These are phyloP conservation scores for Fusarium nematophilum DNA, from an alignment of 2,329 filamentous ascomycete species.

Conservation along the genomic window DNA sequence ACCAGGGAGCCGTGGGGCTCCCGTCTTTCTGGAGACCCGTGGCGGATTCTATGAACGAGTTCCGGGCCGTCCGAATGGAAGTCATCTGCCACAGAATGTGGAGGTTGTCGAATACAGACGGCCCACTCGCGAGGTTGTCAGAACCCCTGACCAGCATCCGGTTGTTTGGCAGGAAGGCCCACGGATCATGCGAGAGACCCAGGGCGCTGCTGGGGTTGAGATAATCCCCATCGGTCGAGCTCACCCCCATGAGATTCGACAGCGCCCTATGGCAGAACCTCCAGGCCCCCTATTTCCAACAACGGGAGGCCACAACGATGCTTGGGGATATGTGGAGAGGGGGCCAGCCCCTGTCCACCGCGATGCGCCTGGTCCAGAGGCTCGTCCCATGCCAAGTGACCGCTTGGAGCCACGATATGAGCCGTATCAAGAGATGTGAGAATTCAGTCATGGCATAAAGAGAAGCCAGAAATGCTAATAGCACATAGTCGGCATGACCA, in stretches of 20 bases:
- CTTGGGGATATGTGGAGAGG: constrained; percentile 12
- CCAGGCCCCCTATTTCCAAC: constrained; percentile 13
- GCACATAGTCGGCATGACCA: constrained; percentile 27
- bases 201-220: constrained; percentile 32
- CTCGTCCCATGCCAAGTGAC: constrained; percentile 25
- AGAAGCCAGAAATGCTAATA: constrained; percentile 24
- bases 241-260: constrained; percentile 16
- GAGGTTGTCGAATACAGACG: constrained; percentile 29
- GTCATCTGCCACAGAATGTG: constrained; percentile 20
- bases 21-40: constrained; percentile 55
- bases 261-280: constrained; percentile 21
- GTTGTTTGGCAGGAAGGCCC: constrained; percentile 38
- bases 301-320: constrained; percentile 9
- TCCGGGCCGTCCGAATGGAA: constrained; percentile 24
- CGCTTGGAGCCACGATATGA: constrained; percentile 24
- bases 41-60: constrained; percentile 53
- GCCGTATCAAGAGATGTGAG: constrained; percentile 43
- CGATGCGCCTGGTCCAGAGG: constrained; percentile 15
- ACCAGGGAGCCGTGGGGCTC: constrained; percentile 47
- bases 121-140: constrained; percentile 17
- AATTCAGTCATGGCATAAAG: not conserved
- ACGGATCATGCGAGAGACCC: constrained; percentile 30
- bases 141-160: constrained; percentile 29
- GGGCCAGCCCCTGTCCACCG: constrained; percentile 18
- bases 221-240: constrained; percentile 30